These are phyloP conservation scores for Raffaelea ambrosiae DNA, from an alignment of 2,329 filamentous ascomycete species.

Conservation along the genomic window DNA sequence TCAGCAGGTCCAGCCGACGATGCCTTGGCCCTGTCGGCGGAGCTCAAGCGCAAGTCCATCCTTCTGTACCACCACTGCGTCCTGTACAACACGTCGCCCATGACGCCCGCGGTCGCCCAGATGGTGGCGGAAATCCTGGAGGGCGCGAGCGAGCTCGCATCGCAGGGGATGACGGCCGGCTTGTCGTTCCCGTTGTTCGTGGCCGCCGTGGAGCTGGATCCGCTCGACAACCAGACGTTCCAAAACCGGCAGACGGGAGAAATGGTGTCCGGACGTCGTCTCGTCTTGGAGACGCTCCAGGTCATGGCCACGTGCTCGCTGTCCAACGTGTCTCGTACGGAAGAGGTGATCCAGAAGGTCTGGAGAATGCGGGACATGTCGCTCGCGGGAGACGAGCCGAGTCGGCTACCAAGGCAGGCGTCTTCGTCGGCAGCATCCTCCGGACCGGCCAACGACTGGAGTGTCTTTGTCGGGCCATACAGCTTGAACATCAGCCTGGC, in stretches of 20 bases:
- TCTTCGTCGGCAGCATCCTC: too few relatives aligned
- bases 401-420: not conserved
- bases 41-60: conserved; percentile 1
- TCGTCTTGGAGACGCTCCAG: conserved; percentile 1
- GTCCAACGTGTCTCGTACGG: not conserved
- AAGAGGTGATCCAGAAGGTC: not conserved
- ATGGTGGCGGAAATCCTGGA: not conserved
- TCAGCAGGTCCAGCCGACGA: not conserved
- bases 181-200: conserved; percentile 1
- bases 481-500: conserved; percentile 2
- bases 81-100: not conserved
- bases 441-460: not conserved
- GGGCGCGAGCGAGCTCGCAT: not conserved
- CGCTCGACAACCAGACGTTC: not conserved
- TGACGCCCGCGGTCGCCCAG: not conserved
- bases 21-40: not conserved
- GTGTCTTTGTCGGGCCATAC: not conserved
- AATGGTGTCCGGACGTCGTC: not conserved
- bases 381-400: not conserved
- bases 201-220: conserved; percentile 4
- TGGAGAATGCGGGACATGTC: conserved; percentile 2
- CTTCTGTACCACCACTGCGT: conserved; percentile 2
- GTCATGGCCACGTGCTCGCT: not conserved
- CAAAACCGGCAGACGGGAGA: not conserved
- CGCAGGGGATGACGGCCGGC: not conserved